Percentiles rank a stretch among this genome's conserved stretches.
These are phyloP conservation scores for Pichia sporocuriosa DNA, from an alignment of 805 yeast species.

Conservation along the genomic window DNA sequence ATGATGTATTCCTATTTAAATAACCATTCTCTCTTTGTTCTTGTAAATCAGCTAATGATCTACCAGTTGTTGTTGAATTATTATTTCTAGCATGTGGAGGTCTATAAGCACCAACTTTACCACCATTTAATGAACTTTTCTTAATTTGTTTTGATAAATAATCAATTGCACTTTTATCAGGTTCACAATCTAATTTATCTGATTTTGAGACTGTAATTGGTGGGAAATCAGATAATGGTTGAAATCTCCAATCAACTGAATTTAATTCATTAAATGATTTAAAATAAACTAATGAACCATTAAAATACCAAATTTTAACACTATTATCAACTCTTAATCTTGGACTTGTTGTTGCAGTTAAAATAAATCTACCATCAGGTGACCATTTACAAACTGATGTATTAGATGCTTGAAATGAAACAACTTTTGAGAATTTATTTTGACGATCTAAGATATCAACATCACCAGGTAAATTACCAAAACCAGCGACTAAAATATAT, in stretches of 20 bases:
- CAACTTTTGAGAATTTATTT: slow-evolving; percentile 70
- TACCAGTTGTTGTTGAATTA: slow-evolving; percentile 37
- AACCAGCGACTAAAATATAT: slow-evolving; percentile 89
- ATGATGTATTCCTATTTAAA: slow-evolving; percentile 4
- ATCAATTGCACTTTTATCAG: slow-evolving; percentile 67
- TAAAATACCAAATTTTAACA: slow-evolving; percentile 85
- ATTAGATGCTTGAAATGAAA: slow-evolving; percentile 84
- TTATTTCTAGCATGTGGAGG: slow-evolving; percentile 81
- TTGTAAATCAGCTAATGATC: slow-evolving; percentile 56
- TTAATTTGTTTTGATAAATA: slow-evolving; percentile 37
- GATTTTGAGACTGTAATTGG: slow-evolving; percentile 40
- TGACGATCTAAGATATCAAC: slow-evolving; percentile 93
- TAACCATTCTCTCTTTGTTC: slow-evolving; percentile 21
- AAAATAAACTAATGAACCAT: slow-evolving; percentile 72
- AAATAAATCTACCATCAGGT: slow-evolving; percentile 88
- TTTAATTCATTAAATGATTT: slow-evolving; percentile 78
- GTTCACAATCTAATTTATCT: slow-evolving; percentile 42
- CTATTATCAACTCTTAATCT: slow-evolving; percentile 96
- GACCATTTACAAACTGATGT: slow-evolving; percentile 98
- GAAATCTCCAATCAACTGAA: slow-evolving; percentile 81
- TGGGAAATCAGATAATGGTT: slow-evolving; percentile 47
- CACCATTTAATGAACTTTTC: slow-evolving; percentile 22
- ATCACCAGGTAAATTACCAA: slow-evolving; percentile 95
- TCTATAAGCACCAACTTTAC: slow-evolving; percentile 85
- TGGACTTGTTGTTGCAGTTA: slow-evolving; percentile 97